A percentile compares a stretch with the other conserved stretches of the same genome.
Conservation (phyloP, 495 filamentous ascomycete genomes). For the Xylaria curta region DNA sequence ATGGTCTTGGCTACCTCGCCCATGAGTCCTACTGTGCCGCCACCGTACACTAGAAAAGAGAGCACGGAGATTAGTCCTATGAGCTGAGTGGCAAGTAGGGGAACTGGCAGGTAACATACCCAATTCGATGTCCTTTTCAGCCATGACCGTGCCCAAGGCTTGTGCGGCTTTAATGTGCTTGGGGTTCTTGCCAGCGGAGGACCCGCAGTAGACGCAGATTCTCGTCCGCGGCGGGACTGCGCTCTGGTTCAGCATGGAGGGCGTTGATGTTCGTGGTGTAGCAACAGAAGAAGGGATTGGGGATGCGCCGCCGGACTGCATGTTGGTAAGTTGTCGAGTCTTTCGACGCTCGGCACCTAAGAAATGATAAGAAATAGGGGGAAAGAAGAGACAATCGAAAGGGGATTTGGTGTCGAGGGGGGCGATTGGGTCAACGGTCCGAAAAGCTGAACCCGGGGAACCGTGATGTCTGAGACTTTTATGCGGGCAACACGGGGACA, state of each 20-base stretch:
- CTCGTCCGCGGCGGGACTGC: constrained; percentile 52
- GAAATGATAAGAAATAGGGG: constrained; percentile 1
- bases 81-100: neutral
- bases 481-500: constrained; percentile 14
- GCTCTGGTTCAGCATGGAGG: constrained; percentile 38
- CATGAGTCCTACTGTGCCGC: constrained; percentile 94
- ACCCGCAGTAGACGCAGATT: constrained; percentile 83
- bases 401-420: constrained; percentile 1
- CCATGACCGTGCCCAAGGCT: constrained; percentile 75
- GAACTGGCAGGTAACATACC: constrained; percentile 36
- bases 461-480: constrained; percentile 23
- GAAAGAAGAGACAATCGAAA: neutral
- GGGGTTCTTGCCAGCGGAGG: constrained; percentile 72
- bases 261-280: constrained; percentile 33
- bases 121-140: constrained; percentile 74
- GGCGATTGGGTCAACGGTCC: neutral
- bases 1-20: constrained; percentile 87
- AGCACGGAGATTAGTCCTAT: constrained; percentile 18
- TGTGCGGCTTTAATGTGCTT: constrained; percentile 76
- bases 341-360: constrained; percentile 5
- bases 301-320: constrained; percentile 52
- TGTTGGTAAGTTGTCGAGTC: constrained; percentile 21
- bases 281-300: constrained; percentile 36
- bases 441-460: constrained; percentile 16
- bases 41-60: constrained; percentile 76